Conservation (phyloP, 768 basidiomycete species). For the Mycena maculata region DNA sequence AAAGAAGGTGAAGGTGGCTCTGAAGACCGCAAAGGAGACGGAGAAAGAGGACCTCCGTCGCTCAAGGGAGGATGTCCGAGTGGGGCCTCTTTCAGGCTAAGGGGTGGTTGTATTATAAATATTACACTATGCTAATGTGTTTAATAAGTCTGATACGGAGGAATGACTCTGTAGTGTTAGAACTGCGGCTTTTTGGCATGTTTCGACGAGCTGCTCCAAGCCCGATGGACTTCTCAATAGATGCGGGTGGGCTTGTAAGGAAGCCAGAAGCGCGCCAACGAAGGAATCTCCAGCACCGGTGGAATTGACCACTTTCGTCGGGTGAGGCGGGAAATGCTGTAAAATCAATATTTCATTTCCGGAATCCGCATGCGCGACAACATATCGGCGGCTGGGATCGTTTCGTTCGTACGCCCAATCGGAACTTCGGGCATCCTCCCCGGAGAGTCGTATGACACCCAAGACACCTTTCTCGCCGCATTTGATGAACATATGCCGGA, state of each 20-base stretch:
- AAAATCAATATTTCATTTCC: slow-evolving; percentile 66
- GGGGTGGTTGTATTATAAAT: slow-evolving; percentile 6
- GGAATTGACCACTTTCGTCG: slow-evolving; percentile 68
- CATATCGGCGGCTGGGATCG: slow-evolving; percentile 56
- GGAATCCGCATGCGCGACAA: slow-evolving; percentile 62
- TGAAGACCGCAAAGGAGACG: slow-evolving; percentile 46
- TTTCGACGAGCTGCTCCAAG: slow-evolving; percentile 58
- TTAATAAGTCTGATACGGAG: slow-evolving; percentile 75
- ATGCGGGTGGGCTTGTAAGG: slow-evolving; percentile 58
- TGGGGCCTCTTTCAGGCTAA: slow-evolving; percentile 61
- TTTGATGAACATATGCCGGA: slow-evolving; percentile 87
- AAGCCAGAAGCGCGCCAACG: slow-evolving; percentile 85
- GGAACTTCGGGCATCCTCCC: slow-evolving; percentile 52
- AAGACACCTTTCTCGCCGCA: slow-evolving; percentile 79
- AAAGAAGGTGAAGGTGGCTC: slow-evolving; percentile 58
- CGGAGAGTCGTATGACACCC: slow-evolving; percentile 66
- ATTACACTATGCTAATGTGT: slow-evolving; percentile 25
- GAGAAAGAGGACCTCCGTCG: slow-evolving; percentile 64
- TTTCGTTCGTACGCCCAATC: slow-evolving; percentile 65
- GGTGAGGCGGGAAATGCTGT: slow-evolving; percentile 77
- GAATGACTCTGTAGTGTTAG: slow-evolving; percentile 66
- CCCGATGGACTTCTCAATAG: slow-evolving; percentile 58
- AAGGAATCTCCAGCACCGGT: slow-evolving; percentile 95
- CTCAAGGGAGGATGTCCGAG: slow-evolving; percentile 66
- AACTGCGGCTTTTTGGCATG: slow-evolving; percentile 74